phyloP scores from a whole-genome alignment of 169 alveolate genomes.

The Perkinsus olseni region DNA sequence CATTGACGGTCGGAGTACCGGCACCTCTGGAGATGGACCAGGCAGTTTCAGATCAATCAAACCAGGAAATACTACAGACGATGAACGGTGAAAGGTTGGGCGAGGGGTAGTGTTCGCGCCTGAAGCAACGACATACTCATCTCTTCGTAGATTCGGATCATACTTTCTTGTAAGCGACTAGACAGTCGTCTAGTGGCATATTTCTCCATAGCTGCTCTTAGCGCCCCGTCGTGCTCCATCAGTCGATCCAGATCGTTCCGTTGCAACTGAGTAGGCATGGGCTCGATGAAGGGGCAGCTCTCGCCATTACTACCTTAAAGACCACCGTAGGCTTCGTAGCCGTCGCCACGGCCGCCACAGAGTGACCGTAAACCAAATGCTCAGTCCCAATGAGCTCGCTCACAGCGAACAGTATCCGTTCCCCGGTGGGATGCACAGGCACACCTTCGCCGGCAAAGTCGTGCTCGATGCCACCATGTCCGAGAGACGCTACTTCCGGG shows the following conservation, averaged over 20 bases:
- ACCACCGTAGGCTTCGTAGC: neutral
- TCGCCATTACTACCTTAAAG: neutral
- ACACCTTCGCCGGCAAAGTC: neutral
- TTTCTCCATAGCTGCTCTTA: neutral
- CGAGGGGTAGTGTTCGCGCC: neutral
- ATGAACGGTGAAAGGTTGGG: neutral
- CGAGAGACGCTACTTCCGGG: neutral
- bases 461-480: neutral
- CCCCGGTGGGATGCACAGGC: neutral
- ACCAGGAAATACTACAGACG: neutral
- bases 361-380: neutral
- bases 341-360: neutral
- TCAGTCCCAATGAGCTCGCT: neutral
- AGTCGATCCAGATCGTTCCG: neutral
- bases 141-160: too few species aligned
- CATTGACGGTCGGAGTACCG: neutral
- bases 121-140: too few species aligned
- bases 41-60: neutral
- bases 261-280: neutral
- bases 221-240: neutral
- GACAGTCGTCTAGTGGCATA: neutral
- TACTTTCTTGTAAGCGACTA: neutral
- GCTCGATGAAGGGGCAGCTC: too few species aligned
- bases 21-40: neutral
- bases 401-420: neutral